Base-by-base conservation (phyloP, 768 basidiomycete species). In the Sarcomyxa edulis region DNA sequence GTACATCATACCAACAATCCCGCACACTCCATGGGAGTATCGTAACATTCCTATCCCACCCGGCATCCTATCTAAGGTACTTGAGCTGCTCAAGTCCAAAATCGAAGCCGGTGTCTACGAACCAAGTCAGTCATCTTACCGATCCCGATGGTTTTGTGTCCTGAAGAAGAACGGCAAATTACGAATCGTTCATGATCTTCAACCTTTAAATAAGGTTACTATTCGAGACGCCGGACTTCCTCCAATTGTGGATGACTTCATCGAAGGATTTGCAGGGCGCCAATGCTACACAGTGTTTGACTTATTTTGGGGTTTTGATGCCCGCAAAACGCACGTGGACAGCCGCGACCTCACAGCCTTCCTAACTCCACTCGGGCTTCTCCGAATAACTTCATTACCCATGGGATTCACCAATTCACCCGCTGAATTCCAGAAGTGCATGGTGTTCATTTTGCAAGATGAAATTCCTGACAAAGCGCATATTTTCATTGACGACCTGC, bases 401-500 rank as follows among this genome's bases (percentile, higher is more conserved):
- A 54, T 32, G 19, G 48, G 41, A 29, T 57, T 27, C 23, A 47
- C 47, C 8, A 53, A 57, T 21, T 51, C 47, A 15, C 45, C 47
- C 1, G 39, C 52, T 1, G 47, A 45, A 33, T 53, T 53, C 25
- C 52, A 53, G 25, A 44, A 45, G 15, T 44, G 46, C 20, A 52
- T 62, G 28, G 37, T 42, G 0, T 53, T 58, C 12, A 50, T 64
- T 3, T 26, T 66, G 0, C 45, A 59, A 18, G 43, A 55, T 1
- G 54, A 64, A 25, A 63, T 66, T 11, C 59, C 58, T 9, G 18
- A 58, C 2, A 12, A 44, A 1, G 55, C 53, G 0, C 43, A 44
- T 1, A 50, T 50, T 0, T 68, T 55, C 33, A 45, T 65, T 3
- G 53, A 68, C 38, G 56, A 68, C 32, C 27, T 62, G 0, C 55